Conservation (phyloP, 345 rosid genomes). For the Salix koriyanagi region DNA sequence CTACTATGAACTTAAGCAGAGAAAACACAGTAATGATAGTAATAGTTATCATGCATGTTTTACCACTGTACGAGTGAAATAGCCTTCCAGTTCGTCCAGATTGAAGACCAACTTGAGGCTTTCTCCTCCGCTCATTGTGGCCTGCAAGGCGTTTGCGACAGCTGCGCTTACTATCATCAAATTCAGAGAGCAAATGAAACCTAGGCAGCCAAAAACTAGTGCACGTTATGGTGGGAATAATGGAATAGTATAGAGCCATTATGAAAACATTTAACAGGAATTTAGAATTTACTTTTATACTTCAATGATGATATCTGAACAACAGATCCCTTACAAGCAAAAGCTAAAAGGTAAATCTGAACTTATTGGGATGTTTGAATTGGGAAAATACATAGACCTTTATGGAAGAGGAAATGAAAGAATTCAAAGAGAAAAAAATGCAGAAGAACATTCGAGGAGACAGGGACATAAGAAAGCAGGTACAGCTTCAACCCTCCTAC, state of each 20-base stretch:
- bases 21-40: background rate
- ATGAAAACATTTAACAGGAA: background rate
- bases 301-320: background rate
- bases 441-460: too few relatives aligned
- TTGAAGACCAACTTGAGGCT: conserved; percentile 41
- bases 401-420: background rate
- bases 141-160: conserved; percentile 95
- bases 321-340: background rate
- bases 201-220: conserved; percentile 30
- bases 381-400: background rate
- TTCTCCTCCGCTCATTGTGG: conserved; percentile 92
- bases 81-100: conserved; percentile 45
- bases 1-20: background rate
- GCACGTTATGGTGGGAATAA: background rate
- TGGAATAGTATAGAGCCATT: background rate
- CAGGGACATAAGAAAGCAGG: too few relatives aligned
- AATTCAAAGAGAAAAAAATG: too few relatives aligned
- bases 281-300: background rate
- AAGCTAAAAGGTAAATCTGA: background rate
- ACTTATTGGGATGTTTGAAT: background rate
- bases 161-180: conserved; percentile 92
- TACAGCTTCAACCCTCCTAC: too few relatives aligned
- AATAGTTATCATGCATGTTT: background rate
- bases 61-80: conserved; percentile 51
- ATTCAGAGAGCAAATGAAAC: conserved; percentile 90